A percentile compares a stretch with the other conserved stretches of the same genome.
phyloP scores from a whole-genome alignment of 2,329 filamentous ascomycete genomes.

The Verticillium tricorpus region DNA sequence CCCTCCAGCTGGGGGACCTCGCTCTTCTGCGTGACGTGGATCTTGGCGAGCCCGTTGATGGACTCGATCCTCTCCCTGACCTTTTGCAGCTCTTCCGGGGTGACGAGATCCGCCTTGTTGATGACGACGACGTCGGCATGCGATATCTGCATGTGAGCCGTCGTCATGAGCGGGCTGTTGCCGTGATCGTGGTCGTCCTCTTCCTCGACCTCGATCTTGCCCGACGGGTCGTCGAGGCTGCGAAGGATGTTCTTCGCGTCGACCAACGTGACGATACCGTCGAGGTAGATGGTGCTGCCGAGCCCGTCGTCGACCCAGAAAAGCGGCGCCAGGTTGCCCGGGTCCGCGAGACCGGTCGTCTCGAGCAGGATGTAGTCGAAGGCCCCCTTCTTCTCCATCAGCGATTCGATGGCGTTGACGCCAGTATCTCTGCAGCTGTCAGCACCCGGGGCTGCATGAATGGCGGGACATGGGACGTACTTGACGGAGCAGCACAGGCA shows the following conservation, averaged over 20 bases:
- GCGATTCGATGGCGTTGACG: conserved; percentile 88
- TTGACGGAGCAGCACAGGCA: conserved; percentile 98
- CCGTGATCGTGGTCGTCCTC: conserved; percentile 47
- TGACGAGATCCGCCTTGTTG: conserved; percentile 89
- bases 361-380: conserved; percentile 98
- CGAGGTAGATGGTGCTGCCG: conserved; percentile 91
- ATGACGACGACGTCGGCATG: conserved; percentile 93
- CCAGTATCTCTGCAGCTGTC: conserved; percentile 66
- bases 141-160: conserved; percentile 92
- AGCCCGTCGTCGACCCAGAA: conserved; percentile 98
- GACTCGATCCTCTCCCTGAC: conserved; percentile 70
- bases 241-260: conserved; percentile 89
- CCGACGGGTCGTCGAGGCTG: conserved; percentile 69
- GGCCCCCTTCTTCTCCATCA: conserved; percentile 89
- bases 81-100: conserved; percentile 58
- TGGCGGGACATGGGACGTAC: conserved; percentile 33
- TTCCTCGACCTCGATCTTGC: conserved; percentile 36
- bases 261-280: conserved; percentile 93
- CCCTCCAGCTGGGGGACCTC: conserved; percentile 79
- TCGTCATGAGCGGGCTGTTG: conserved; percentile 72
- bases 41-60: conserved; percentile 85
- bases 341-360: conserved; percentile 91
- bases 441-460: conserved; percentile 10
- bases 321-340: conserved; percentile 88
- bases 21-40: conserved; percentile 77